These are phyloP conservation scores for Phytophthora ramorum DNA, from an alignment of 352 stramenopile species.

Conservation along the genomic window DNA sequence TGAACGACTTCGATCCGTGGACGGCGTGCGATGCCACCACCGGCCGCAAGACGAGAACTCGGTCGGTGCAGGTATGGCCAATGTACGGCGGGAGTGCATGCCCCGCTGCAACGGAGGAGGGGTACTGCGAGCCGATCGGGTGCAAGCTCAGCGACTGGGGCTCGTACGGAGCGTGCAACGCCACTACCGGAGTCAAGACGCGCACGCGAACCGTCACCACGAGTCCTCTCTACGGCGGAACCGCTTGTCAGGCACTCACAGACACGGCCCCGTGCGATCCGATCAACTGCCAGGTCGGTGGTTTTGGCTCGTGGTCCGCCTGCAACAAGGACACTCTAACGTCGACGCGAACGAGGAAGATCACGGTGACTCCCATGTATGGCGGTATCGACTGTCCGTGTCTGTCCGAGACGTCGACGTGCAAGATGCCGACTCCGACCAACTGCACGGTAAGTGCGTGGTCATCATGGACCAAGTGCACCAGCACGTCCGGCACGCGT, in stretches of 20 bases:
- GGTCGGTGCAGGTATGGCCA: slow-evolving; percentile 27
- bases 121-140: slow-evolving; percentile 47
- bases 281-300: slow-evolving; percentile 55
- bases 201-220: slow-evolving; percentile 39
- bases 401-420: slow-evolving; percentile 46
- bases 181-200: slow-evolving; percentile 40
- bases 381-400: slow-evolving; percentile 49
- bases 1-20: slow-evolving; percentile 41
- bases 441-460: slow-evolving; percentile 58
- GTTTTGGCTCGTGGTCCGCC: slow-evolving; percentile 35
- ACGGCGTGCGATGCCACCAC: slow-evolving; percentile 39
- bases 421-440: slow-evolving; percentile 46
- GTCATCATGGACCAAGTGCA: slow-evolving; percentile 57
- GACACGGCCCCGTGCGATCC: slow-evolving; percentile 50
- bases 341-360: slow-evolving; percentile 38
- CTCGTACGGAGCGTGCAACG: slow-evolving; percentile 45
- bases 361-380: slow-evolving; percentile 41
- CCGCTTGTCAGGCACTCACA: slow-evolving; percentile 34
- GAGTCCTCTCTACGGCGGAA: slow-evolving; percentile 45
- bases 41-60: slow-evolving; percentile 43
- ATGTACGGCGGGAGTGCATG: slow-evolving; percentile 54
- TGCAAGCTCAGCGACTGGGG: slow-evolving; percentile 55
- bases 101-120: slow-evolving; percentile 32
- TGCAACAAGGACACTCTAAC: slow-evolving; percentile 41
- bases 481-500: slow-evolving; percentile 41